phyloP scores from a whole-genome alignment of 1,284 basidiomycete species.

The Trametes pubescens region DNA sequence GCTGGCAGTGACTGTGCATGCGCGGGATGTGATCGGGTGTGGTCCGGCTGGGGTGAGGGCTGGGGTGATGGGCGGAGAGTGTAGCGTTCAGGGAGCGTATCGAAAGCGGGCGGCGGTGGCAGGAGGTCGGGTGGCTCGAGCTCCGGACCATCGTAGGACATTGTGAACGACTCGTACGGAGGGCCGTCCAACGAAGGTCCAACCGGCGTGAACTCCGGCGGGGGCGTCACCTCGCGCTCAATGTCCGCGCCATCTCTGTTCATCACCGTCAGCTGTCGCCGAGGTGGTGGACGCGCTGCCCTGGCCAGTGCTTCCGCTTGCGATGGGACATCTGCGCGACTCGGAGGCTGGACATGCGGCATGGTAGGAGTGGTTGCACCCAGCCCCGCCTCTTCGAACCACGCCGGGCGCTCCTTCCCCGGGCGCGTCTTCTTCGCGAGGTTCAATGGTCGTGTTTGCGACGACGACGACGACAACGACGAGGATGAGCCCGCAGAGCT shows the following conservation, averaged over 20 bases:
- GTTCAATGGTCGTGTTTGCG: slow-evolving; percentile 35
- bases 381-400: slow-evolving; percentile 42
- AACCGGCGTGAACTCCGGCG: slow-evolving; percentile 52
- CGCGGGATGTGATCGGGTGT: slow-evolving; percentile 11
- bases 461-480: slow-evolving; percentile 12
- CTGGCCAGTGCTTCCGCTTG: neutral
- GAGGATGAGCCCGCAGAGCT: slow-evolving; percentile 6
- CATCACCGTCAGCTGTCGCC: slow-evolving; percentile 23
- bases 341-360: neutral
- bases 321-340: slow-evolving; percentile 9
- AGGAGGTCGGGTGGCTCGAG: slow-evolving; percentile 44
- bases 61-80: slow-evolving; percentile 2
- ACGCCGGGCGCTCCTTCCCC: slow-evolving; percentile 43
- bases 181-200: slow-evolving; percentile 51
- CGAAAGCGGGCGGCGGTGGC: slow-evolving; percentile 14
- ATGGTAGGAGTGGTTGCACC: slow-evolving; percentile 10
- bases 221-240: slow-evolving; percentile 42
- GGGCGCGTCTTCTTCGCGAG: slow-evolving; percentile 40
- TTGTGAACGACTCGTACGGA: slow-evolving; percentile 46
- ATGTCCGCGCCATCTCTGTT: slow-evolving; percentile 10
- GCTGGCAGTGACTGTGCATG: slow-evolving; percentile 23
- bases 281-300: slow-evolving; percentile 4
- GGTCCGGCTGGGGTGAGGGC: slow-evolving; percentile 3
- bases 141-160: slow-evolving; percentile 39
- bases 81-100: neutral